phyloP scores from a whole-genome alignment of 2,329 filamentous ascomycete genomes.

The Alternaria dauci region DNA sequence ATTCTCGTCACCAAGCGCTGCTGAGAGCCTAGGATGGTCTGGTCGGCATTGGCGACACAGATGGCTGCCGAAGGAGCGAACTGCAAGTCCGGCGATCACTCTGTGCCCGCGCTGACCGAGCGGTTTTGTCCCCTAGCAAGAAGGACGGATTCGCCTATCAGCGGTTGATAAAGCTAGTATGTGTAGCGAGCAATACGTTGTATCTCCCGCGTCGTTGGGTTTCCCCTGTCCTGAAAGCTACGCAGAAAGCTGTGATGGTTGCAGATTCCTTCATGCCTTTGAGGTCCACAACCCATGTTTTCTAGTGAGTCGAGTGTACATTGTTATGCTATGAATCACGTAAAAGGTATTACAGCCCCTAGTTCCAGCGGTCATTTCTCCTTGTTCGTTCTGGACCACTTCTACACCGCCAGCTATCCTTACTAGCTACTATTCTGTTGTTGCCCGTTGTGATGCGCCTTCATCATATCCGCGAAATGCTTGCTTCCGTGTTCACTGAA shows the following conservation, averaged over 20 bases:
- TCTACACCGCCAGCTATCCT: neutral
- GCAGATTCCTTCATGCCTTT: neutral
- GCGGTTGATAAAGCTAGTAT: neutral
- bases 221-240: neutral
- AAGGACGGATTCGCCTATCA: neutral
- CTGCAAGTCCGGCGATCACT: constrained; percentile 7
- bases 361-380: neutral
- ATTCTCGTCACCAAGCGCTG: constrained; percentile 7
- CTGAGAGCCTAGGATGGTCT: constrained; percentile 15
- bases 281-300: neutral
- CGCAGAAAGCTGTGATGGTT: neutral
- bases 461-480: constrained; percentile 35
- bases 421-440: neutral
- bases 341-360: neutral
- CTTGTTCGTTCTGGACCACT: neutral
- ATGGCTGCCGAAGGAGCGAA: constrained; percentile 1
- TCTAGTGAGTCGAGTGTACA: neutral
- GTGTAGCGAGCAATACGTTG: neutral
- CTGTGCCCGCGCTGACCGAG: neutral
- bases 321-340: neutral
- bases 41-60: constrained; percentile 6
- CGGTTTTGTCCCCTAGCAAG: neutral
- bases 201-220: neutral
- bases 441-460: constrained; percentile 17
- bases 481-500: constrained; percentile 30